Conservation (phyloP, 768 basidiomycete species). For the Mycena maculata region DNA sequence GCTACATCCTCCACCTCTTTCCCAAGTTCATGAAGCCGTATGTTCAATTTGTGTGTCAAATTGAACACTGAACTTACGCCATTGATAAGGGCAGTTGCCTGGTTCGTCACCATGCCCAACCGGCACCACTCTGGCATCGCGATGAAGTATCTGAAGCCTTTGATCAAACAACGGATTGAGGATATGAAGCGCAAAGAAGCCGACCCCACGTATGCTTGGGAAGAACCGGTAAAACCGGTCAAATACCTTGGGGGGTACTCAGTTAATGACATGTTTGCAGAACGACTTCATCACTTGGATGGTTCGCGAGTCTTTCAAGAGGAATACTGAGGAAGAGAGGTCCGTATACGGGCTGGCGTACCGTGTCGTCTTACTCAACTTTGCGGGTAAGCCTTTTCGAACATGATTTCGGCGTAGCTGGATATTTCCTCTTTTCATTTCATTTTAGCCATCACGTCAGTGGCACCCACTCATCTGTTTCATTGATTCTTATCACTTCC, state of each 20-base stretch:
- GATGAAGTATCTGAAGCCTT: slow-evolving; percentile 27
- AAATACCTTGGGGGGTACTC: neutral
- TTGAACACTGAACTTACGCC: neutral
- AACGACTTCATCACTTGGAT: slow-evolving; percentile 36
- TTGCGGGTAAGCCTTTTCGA: slow-evolving; percentile 19
- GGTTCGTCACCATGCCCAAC: slow-evolving; percentile 32
- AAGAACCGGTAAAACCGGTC: slow-evolving; percentile 20
- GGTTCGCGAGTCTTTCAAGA: slow-evolving; percentile 36
- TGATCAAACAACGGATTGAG: slow-evolving; percentile 21
- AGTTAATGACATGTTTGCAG: neutral
- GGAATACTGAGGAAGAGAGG: slow-evolving; percentile 21
- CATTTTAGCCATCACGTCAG: slow-evolving; percentile 7
- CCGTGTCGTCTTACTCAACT: slow-evolving; percentile 32
- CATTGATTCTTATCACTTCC: neutral
- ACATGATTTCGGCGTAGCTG: neutral
- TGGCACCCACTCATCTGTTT: neutral
- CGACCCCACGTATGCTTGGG: slow-evolving; percentile 27
- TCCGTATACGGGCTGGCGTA: slow-evolving; percentile 29
- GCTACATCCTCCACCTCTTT: slow-evolving; percentile 28
- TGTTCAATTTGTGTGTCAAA: neutral
- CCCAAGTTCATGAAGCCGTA: slow-evolving; percentile 33
- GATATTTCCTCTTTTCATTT: neutral
- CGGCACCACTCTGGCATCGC: slow-evolving; percentile 26
- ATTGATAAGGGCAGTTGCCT: slow-evolving; percentile 21
- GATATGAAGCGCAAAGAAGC: slow-evolving; percentile 25